Base-by-base conservation (phyloP, 1,139 yeast species). In the Diutina sp. region DNA sequence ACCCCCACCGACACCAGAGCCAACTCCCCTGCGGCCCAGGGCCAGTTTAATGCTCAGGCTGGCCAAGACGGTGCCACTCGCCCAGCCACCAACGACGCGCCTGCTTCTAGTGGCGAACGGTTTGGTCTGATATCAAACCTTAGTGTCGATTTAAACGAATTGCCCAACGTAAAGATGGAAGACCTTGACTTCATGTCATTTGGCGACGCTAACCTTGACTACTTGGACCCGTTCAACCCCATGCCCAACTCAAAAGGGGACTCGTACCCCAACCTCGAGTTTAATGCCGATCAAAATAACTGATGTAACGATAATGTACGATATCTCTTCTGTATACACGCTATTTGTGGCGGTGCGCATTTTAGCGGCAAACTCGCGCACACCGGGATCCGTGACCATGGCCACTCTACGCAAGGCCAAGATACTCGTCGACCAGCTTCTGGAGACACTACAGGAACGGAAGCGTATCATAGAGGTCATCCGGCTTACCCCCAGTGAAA, bases 371-470 rank as follows among this genome's bases (percentile, higher is more conserved):
- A 35, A 35, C 14, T 35, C 41, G 41, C 41, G 14, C 41, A 35
- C 41, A 6, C 41, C 41, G 41, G 41, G 25, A 35, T 35, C 41
- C 41, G 41, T 35, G 41, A 45, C 50, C 50, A 46, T 46, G 50
- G 28, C 50, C 50, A 46, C 50, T 9, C 25, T 46, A 8, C 50
- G 50, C 18, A 50, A 50, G 35, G 53, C 32, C 6, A n/a, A 32
- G 28, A 30, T 50, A 12, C 44, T 50, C 18, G 62, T 72, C 38
- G 64, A 60, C 18, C 69, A 70, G 55, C 65, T 74, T 30, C 71
- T 71, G 55, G 72, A 68, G 32, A 81, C 76, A 58, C 59, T 74
- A 25, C 63, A 61, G 25, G 56, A 57, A 3, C 55, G 59, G 5
- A 18, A 54, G 29, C 51, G 57, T n/a, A 56, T 56, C 11, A 59